Base-by-base conservation (phyloP, 768 basidiomycete genomes). In the Lactarius quietus region DNA sequence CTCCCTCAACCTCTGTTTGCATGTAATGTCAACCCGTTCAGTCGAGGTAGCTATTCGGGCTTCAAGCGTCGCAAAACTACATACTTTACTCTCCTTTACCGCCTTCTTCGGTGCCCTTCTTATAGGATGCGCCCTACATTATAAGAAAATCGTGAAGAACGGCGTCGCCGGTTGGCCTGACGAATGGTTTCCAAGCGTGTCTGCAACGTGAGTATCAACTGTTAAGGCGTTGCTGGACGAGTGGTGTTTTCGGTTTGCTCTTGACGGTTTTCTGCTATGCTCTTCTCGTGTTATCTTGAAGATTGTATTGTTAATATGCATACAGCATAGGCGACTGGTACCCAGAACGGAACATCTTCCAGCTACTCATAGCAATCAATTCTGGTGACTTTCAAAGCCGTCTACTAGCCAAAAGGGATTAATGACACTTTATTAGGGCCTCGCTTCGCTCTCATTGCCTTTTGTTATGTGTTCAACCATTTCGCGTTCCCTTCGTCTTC, bases 171-270 rank as follows among this genome's bases (percentile, higher is more conserved):
- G 82, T 17, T 95, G 89, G 71, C 93, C 93, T 0, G 77, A 92
- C 56, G 93, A 96, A 73, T 95, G 90, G 90, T 91, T 92, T 68
- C 94, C 94, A 8, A 93, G 92, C 6, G 94, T 96, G 10, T 92
- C 90, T 43, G 87, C 89, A 15, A 89, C 90, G 87, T 90, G 73
- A 67, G 87, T 79, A 54, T 15, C 41, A 29, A 29, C 28, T 41
- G 6, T 6, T 29, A 28, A 33, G 33, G 29, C 41, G 23, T 55
- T 33, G 2, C 6, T 17, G 9, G 17, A 33, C 20, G 36, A 15
- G 33, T 48, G 10, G 7, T 28, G 9, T 23, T 45, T 41, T n/a
- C 31, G 29, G 29, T 45, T 6, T 29, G 23, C 33, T 8, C 39
- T 39, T 39, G 17, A 18, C 17, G 9, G 60, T 3, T 45, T 43